These are phyloP conservation scores for Ogataea salicorniae DNA, from an alignment of 805 yeast species.

Conservation along the genomic window DNA sequence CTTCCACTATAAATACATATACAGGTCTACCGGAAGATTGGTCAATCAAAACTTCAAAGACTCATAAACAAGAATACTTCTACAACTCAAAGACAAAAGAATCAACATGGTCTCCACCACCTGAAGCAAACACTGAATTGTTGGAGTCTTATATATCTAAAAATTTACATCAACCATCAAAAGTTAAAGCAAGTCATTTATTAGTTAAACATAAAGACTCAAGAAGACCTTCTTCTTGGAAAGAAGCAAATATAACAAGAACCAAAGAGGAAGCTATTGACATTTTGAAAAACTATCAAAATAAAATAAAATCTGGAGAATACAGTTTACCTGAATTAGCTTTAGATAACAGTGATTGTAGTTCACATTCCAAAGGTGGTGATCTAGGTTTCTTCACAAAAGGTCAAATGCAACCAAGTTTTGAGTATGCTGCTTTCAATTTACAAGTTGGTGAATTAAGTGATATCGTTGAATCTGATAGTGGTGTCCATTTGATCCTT, in stretches of 20 bases:
- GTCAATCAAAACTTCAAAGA: constrained; percentile 72
- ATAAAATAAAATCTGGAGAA: constrained; percentile 58
- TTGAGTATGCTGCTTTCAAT: constrained; percentile 82
- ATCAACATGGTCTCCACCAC: constrained; percentile 90
- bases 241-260: constrained; percentile 63
- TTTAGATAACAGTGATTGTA: constrained; percentile 79
- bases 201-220: constrained; percentile 78
- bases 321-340: constrained; percentile 69
- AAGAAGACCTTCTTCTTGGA: constrained; percentile 92
- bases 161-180: constrained; percentile 47
- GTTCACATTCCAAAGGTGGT: constrained; percentile 81
- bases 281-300: constrained; percentile 52
- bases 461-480: constrained; percentile 78
- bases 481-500: constrained; percentile 86
- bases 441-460: constrained; percentile 80
- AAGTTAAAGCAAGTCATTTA: constrained; percentile 77
- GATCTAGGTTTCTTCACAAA: constrained; percentile 85
- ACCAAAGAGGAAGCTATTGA: constrained; percentile 79
- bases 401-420: constrained; percentile 94
- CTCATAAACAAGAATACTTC: constrained; percentile 82
- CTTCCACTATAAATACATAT: constrained; percentile 6
- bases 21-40: constrained; percentile 87
- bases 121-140: constrained; percentile 62
- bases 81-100: constrained; percentile 63
- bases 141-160: constrained; percentile 52